These are phyloP conservation scores for Tulasnella sp. DNA, from an alignment of 768 basidiomycete species.

Conservation along the genomic window DNA sequence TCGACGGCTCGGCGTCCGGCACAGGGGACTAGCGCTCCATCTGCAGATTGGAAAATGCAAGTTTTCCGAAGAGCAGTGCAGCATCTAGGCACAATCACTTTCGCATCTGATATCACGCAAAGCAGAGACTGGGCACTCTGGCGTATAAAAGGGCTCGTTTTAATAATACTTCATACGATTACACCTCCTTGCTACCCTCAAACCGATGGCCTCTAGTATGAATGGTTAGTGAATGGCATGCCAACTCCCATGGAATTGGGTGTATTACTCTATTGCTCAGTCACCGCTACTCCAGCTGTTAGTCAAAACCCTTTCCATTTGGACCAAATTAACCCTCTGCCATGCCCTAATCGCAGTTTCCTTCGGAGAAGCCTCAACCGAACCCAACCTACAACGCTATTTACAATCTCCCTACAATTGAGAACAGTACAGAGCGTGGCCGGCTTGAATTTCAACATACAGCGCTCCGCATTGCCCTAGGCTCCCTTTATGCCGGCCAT, in stretches of 20 bases:
- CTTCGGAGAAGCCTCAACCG: background rate
- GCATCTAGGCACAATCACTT: background rate
- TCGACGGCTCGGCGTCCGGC: background rate
- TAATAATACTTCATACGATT: background rate
- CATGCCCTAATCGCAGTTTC: background rate
- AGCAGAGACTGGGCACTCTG: background rate
- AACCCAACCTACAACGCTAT: background rate
- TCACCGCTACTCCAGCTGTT: background rate
- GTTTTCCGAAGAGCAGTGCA: background rate
- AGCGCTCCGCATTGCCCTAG: constrained; percentile 2
- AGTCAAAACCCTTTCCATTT: background rate
- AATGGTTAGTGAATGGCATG: background rate
- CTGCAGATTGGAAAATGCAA: background rate
- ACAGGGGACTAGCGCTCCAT: background rate
- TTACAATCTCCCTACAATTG: background rate
- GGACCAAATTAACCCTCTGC: background rate
- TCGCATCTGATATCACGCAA: background rate
- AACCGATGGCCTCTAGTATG: background rate
- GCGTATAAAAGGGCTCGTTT: background rate
- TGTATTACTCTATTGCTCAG: background rate
- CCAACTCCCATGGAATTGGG: background rate
- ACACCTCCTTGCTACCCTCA: background rate
- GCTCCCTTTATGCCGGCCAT: constrained; percentile 7
- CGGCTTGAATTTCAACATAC: constrained; percentile 12
- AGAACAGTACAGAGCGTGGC: background rate